These are phyloP conservation scores for Telfairia occidentalis DNA, from an alignment of 331 rosid species.

Conservation along the genomic window DNA sequence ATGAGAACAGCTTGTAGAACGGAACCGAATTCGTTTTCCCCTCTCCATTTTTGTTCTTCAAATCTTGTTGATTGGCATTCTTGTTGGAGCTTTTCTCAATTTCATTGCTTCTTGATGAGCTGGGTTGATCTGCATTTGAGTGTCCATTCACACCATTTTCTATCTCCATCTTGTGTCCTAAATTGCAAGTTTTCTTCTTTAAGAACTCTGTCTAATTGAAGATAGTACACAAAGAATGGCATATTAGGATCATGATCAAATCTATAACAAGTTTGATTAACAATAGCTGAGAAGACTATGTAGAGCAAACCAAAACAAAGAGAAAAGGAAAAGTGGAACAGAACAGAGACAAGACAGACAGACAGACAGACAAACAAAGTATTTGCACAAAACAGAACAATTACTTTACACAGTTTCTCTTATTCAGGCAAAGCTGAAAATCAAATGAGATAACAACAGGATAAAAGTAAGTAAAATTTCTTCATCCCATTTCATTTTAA, in stretches of 20 bases:
- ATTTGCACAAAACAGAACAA: neutral
- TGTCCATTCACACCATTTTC: slow-evolving; percentile 23
- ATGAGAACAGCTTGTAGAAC: slow-evolving; percentile 43
- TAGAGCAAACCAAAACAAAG: neutral
- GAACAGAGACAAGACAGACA: too few species aligned
- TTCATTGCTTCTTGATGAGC: slow-evolving; percentile 22
- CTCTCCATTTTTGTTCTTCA: slow-evolving; percentile 22
- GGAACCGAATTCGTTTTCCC: slow-evolving; percentile 32
- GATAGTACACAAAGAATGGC: neutral
- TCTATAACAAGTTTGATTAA: neutral
- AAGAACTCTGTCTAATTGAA: neutral
- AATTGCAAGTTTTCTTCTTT: neutral
- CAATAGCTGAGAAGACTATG: neutral
- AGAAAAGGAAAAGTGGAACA: neutral
- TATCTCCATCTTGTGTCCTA: slow-evolving; percentile 22
- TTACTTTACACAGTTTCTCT: neutral
- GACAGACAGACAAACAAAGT: neutral
- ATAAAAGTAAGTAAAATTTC: neutral
- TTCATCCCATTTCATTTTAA: neutral
- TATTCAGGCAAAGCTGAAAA: neutral
- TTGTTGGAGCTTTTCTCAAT: slow-evolving; percentile 10
- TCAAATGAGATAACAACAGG: neutral
- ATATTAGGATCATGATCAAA: neutral
- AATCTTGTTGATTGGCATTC: slow-evolving; percentile 20
- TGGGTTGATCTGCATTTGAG: slow-evolving; percentile 17